These are phyloP conservation scores for Xylariales sp. DNA, from an alignment of 2,329 filamentous ascomycete genomes.

Conservation along the genomic window DNA sequence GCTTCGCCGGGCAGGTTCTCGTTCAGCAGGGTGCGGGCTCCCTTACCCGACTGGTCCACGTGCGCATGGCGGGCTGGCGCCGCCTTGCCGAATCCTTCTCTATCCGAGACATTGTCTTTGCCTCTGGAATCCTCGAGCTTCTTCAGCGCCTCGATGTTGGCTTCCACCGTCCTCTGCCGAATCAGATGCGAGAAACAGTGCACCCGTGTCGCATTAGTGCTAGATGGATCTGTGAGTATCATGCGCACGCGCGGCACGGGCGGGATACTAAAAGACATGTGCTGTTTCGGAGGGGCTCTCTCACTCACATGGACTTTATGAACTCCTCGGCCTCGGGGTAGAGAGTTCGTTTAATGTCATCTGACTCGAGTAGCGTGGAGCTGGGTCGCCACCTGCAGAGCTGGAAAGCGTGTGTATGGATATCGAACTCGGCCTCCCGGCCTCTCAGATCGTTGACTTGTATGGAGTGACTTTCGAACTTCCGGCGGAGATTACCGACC, in stretches of 20 bases:
- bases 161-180: conserved; percentile 28
- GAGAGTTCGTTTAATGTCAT: conserved; percentile 14
- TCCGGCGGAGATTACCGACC: conserved; percentile 34
- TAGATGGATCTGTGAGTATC: conserved; percentile 1
- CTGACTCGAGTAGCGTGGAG: conserved; percentile 17
- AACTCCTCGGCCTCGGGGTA: conserved; percentile 32
- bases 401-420: conserved; percentile 34
- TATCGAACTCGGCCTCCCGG: conserved; percentile 27
- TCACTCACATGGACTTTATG: conserved; percentile 34
- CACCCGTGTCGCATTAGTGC: conserved; percentile 30
- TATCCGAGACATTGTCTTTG: conserved; percentile 27
- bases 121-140: conserved; percentile 23
- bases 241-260: background rate
- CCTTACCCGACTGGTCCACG: conserved; percentile 31
- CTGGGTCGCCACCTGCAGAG: conserved; percentile 30
- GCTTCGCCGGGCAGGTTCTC: conserved; percentile 31
- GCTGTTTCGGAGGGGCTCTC: background rate
- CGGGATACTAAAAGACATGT: background rate
- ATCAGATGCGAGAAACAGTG: conserved; percentile 36
- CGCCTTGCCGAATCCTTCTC: conserved; percentile 23
- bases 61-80: conserved; percentile 33
- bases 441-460: conserved; percentile 30
- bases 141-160: conserved; percentile 25
- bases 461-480: conserved; percentile 32
- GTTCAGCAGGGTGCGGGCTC: conserved; percentile 24